Base-by-base conservation (phyloP, 257 asterid genomes). In the Oldenlandia corymbosa region DNA sequence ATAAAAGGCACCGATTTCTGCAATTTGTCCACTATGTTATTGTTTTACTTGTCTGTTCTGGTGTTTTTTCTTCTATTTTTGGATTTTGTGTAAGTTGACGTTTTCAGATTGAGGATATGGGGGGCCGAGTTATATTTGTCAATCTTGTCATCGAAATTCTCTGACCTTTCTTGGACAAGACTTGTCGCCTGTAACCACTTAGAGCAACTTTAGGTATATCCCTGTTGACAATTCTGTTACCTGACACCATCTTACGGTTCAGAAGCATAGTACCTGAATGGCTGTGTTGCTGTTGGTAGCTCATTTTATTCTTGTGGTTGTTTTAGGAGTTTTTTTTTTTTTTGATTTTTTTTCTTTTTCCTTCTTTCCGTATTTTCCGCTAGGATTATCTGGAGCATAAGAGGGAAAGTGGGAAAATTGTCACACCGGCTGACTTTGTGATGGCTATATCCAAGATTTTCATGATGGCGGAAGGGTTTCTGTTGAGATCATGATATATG, bases 371-470 rank as follows among this genome's bases (percentile, higher is more conserved):
- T 23, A 16, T 42, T 59, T 59, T 28, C 16, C 39, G 17, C 26
- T 30, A 46, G 52, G 64, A 49, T 62, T 32, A 62, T 18, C 56
- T 1, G 67, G 45, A 20, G 53, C 45, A 10, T 46, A 13, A 10
- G 23, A 27, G 7, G 37, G 16, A 1, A 53, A 28, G 56, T 55
- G 11, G 42, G 9, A 16, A 7, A 30, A 45, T 23, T 46, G 30
- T 43, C 58, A 57, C 11, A 18, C 52, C 31, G 58, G 36, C 41
- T 68, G 61, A 49, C 47, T 60, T 51, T 62, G 13, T 48, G 39
- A 54, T 62, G 74, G 45, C 39, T 61, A 57, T 28, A 45, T 45
- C 52, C 52, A 42, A 54, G 62, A 45, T 27, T n/a, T 45, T 57
- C 58, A 43, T 69, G 50, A 53, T 54, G 28, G 51, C 58, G 32